Base-by-base conservation (phyloP, 1,139 yeast genomes). In the Wickerhamiella pararugosa region DNA sequence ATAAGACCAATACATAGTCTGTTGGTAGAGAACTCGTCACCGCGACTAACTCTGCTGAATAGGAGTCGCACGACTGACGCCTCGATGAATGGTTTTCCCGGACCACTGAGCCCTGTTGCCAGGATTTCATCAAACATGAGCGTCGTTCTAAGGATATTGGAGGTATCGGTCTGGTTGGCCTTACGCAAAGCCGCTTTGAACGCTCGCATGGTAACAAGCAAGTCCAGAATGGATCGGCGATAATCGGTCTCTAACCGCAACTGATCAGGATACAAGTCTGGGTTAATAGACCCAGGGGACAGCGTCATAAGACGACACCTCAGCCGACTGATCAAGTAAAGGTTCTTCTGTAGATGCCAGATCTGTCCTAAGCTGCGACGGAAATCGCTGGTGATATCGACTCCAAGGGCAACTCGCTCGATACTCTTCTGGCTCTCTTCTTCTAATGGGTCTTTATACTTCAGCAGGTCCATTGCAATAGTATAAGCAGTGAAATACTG, bases 401-500 rank as follows among this genome's bases (percentile, higher is more conserved):
- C 69, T 6, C 86, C 71, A 28, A 86, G 63, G 34, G 79, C 64
- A 39, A 84, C 64, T 50, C 76, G 77, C 44, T 81, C 77, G 37
- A 86, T 60, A 34, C 75, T 68, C 47, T 77, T 76, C 43, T 73
- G 69, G 36, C 76, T 57, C 37, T 69, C 66, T 52, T 74, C 75
- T 43, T 70, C 68, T 35, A 69, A 66, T 4, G 83, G 77, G 51
- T 81, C 87, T 5, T 73, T 65, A 52, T 78, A 79, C 25, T 83
- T 63, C 45, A 87, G 55, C 38, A 86, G 63, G 49, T 81, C 81
- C 40, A 76, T 70, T 4, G 73, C 68, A 39, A 84, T 71, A 40
- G 74, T 71, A 56, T 72, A 80, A 29, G 83, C 60, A 0, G 83
- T 70, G 38, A 72, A 67, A 56, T 83, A 87, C 52, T 86, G 94